phyloP scores from a whole-genome alignment of 495 filamentous ascomycete species.

The Bathelium albidoporum region DNA sequence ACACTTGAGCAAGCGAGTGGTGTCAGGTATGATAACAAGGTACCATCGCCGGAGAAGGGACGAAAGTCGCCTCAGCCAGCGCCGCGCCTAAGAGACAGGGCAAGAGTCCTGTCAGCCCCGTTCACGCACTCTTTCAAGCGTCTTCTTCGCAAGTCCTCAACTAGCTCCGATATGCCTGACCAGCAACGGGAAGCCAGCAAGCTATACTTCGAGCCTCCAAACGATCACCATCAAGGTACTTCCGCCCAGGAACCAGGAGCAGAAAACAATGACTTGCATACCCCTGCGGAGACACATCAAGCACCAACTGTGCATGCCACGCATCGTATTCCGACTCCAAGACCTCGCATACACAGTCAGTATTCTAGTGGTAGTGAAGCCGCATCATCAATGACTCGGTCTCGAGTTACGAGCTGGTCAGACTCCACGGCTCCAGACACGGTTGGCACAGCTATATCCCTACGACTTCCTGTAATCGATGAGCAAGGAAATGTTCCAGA shows the following conservation, averaged over 20 bases:
- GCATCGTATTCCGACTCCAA: neutral
- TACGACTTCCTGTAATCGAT: constrained; percentile 57
- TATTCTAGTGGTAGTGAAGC: neutral
- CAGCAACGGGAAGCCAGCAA: constrained; percentile 19
- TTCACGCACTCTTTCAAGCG: constrained; percentile 18
- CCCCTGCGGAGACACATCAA: neutral
- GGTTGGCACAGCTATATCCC: constrained; percentile 31
- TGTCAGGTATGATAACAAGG: neutral
- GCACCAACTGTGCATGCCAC: neutral
- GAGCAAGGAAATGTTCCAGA: constrained; percentile 43
- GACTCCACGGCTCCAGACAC: constrained; percentile 50
- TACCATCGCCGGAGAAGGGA: neutral
- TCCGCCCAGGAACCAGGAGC: neutral
- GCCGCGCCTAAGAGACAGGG: constrained; percentile 5
- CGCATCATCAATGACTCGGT: constrained; percentile 21
- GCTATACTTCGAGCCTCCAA: constrained; percentile 10
- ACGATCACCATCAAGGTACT: neutral
- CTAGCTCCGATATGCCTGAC: constrained; percentile 11
- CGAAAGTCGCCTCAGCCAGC: neutral
- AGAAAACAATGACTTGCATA: neutral
- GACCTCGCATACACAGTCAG: neutral
- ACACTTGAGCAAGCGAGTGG: neutral
- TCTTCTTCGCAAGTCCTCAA: constrained; percentile 13
- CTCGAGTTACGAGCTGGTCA: constrained; percentile 68
- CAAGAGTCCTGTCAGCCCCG: constrained; percentile 13